A percentile compares a stretch with the other conserved stretches of the same genome.
phyloP scores from a whole-genome alignment of 139 green algal genomes.

The Asterochloris erici region DNA sequence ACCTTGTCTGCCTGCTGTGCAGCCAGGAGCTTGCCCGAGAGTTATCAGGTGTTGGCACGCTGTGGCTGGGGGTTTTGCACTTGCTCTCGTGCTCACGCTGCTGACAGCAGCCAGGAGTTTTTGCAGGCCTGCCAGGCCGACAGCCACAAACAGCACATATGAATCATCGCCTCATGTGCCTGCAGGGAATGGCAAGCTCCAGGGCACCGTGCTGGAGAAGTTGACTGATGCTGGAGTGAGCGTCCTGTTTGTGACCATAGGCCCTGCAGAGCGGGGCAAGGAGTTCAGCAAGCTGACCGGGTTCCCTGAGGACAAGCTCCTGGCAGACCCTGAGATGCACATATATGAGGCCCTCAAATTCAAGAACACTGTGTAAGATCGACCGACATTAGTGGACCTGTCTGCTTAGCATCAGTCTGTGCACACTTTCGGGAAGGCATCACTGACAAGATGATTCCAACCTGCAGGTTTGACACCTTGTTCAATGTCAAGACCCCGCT shows the following conservation, averaged over 20 bases:
- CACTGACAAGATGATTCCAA: neutral
- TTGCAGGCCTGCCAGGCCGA: no score
- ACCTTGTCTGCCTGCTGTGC: no score
- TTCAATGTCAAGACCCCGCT: conserved; percentile 50
- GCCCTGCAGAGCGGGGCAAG: conserved; percentile 51
- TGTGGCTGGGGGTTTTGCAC: no score
- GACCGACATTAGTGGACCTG: neutral
- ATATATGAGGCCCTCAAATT: conserved; percentile 74
- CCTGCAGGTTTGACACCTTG: no score
- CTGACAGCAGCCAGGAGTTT: no score
- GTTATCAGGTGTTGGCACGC: no score
- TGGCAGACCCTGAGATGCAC: conserved; percentile 72
- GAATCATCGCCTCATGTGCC: no score
- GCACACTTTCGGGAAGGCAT: neutral
- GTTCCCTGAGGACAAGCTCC: conserved; percentile 66
- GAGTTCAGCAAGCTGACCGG: conserved; percentile 72
- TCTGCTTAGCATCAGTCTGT: neutral
- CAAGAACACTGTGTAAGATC: conserved; percentile 31
- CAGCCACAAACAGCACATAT: neutral
- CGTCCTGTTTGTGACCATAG: conserved; percentile 71
- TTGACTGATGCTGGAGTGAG: conserved; percentile 54
- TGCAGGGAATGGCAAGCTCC: no score
- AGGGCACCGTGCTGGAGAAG: conserved; percentile 50
- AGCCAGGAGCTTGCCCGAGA: no score
- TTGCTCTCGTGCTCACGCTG: no score